Evolutionary conservation across 2,329 filamentous ascomycete species (phyloP).

Genomic region (Fusarium luffae): DNA sequence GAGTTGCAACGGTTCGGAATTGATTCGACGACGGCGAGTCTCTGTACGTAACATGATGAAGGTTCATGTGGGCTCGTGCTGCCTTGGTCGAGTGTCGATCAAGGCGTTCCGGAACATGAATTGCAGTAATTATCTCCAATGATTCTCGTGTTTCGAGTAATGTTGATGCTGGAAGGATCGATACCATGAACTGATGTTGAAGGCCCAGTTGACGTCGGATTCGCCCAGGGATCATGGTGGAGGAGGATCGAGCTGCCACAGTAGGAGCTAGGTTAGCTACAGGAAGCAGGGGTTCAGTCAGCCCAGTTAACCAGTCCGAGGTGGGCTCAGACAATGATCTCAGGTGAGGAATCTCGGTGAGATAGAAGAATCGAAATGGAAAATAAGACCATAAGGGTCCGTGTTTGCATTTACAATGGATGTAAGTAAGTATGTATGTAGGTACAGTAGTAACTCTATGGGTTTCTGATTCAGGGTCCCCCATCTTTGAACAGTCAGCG

Average conservation of each 20-base stretch:
- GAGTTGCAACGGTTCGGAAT: constrained; percentile 14
- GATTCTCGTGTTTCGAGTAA: constrained; percentile 3
- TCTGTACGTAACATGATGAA: constrained; percentile 25
- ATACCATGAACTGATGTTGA: constrained; percentile 35
- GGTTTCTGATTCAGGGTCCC: constrained; percentile 3
- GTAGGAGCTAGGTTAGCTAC: background rate
- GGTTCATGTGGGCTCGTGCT: constrained; percentile 7
- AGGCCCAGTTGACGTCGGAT: constrained; percentile 24
- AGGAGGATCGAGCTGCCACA: constrained; percentile 18
- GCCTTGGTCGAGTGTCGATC: constrained; percentile 19
- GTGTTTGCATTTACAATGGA: constrained; percentile 1
- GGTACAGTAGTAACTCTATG: background rate
- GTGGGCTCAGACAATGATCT: constrained; percentile 40
- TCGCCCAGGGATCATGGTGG: constrained; percentile 34
- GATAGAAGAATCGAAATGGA: constrained; percentile 23
- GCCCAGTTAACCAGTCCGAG: constrained; percentile 15
- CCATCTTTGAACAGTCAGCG: constrained; percentile 5
- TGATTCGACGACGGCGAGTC: constrained; percentile 17
- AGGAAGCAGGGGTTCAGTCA: constrained; percentile 33
- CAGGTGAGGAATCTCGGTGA: constrained; percentile 45
- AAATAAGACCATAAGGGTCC: constrained; percentile 39
- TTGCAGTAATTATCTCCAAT: background rate
- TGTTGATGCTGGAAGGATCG: constrained; percentile 8
- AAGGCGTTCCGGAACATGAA: constrained; percentile 1
- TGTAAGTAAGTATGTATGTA: background rate